These are phyloP conservation scores for Eruca vesicaria DNA, from an alignment of 441 rosid species.

Conservation along the genomic window DNA sequence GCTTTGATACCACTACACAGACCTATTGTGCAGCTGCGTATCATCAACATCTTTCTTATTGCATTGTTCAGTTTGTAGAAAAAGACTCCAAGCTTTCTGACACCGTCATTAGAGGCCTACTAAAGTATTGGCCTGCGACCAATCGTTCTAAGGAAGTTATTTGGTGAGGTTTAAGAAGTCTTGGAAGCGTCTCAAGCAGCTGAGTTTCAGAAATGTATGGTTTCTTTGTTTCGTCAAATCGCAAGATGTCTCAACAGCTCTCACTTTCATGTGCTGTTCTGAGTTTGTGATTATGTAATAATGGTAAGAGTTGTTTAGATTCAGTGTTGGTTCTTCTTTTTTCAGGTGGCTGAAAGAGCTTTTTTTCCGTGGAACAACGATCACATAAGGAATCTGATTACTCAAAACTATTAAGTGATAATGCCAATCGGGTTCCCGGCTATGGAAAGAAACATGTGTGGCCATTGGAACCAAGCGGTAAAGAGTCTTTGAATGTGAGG, in stretches of 20 bases:
- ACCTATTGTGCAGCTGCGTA: too few relatives aligned
- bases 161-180: conserved; percentile 86
- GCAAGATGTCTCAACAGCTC: conserved; percentile 75
- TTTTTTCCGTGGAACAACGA: conserved; percentile 90
- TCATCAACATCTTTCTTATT: conserved; percentile 84
- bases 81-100: conserved; percentile 83
- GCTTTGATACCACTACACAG: too few relatives aligned
- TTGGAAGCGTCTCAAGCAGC: conserved; percentile 80
- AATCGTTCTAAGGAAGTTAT: conserved; percentile 73
- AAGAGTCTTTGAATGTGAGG: conserved; percentile 78
- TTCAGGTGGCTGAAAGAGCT: conserved; percentile 92
- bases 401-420: conserved; percentile 57
- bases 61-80: conserved; percentile 83
- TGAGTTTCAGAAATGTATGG: conserved; percentile 95
- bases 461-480: conserved; percentile 93
- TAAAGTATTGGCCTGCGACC: conserved; percentile 79
- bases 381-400: conserved; percentile 72
- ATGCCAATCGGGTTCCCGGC: conserved; percentile 88
- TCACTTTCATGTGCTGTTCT: conserved; percentile 90
- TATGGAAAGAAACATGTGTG: conserved; percentile 64
- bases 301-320: neutral
- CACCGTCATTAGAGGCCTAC: conserved; percentile 76
- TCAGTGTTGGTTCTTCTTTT: neutral
- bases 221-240: conserved; percentile 64
- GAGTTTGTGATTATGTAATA: neutral